Evolutionary conservation across 1,284 basidiomycete genomes (phyloP).

Genomic region (Schizophyllum commune): DNA sequence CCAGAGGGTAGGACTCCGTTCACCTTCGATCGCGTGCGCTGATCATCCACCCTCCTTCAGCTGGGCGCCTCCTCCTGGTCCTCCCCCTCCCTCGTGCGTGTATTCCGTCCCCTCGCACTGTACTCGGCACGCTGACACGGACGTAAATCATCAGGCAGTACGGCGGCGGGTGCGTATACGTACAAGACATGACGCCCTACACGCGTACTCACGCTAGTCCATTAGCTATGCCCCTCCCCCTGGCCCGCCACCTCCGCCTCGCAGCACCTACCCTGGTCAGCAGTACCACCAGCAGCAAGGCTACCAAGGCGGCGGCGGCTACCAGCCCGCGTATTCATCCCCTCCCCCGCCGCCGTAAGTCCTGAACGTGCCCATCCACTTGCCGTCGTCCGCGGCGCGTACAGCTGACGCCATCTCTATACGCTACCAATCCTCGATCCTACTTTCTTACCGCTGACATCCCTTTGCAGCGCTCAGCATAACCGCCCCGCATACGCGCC

Average conservation of each 20-base stretch:
- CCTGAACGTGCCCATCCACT: too few relatives aligned
- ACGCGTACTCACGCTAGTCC: background rate
- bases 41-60: conserved; percentile 8
- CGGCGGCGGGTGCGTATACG: background rate
- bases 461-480: conserved; percentile 6
- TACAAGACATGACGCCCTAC: background rate
- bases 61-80: conserved; percentile 27
- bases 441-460: conserved; percentile 3
- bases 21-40: background rate
- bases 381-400: too few relatives aligned
- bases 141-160: background rate
- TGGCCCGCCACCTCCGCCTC: conserved; percentile 13
- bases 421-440: background rate
- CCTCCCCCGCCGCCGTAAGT: conserved; percentile 26
- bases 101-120: background rate
- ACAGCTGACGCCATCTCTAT: too few relatives aligned
- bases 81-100: conserved; percentile 21
- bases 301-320: conserved; percentile 18
- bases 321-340: conserved; percentile 24
- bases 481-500: conserved; percentile 2
- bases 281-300: conserved; percentile 28
- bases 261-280: conserved; percentile 28
- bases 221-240: conserved; percentile 12
- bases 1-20: conserved; percentile 4
- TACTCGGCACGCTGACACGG: conserved; percentile 5